Evolutionary conservation across 129 eudicot genomes (phyloP).

Genomic region (sunflower (Helianthus annuus)): DNA sequence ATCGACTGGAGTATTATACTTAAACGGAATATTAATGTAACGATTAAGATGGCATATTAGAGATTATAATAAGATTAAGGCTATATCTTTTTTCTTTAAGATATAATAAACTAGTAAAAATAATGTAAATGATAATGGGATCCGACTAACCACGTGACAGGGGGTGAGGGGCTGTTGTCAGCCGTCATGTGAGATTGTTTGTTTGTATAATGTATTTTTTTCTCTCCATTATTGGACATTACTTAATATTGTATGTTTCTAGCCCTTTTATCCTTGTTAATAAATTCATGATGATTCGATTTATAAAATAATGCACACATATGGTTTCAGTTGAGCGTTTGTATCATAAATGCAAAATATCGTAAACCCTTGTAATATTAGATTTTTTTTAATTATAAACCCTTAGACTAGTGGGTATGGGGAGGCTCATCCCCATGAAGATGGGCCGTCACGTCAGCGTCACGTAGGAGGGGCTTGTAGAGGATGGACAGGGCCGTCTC

Average conservation of each 20-base stretch:
- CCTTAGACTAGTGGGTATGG: too few relatives aligned
- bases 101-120: conserved; percentile 2
- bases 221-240: conserved; percentile 37
- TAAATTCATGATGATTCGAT: background rate
- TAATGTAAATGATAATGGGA: background rate
- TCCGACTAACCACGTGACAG: conserved; percentile 47
- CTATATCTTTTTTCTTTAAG: background rate
- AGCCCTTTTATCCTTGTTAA: background rate
- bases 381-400: too few relatives aligned
- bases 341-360: too few relatives aligned
- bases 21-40: background rate
- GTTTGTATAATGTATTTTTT: conserved; percentile 19
- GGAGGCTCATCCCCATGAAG: too few relatives aligned
- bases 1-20: background rate
- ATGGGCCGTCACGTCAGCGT: too few relatives aligned
- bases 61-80: background rate
- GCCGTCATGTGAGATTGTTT: conserved; percentile 78
- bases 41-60: background rate
- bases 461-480: too few relatives aligned
- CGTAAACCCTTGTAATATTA: too few relatives aligned
- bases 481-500: too few relatives aligned
- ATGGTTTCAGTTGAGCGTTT: too few relatives aligned
- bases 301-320: background rate
- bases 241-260: background rate
- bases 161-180: conserved; percentile 70